Base-by-base conservation (phyloP, 768 basidiomycete species). In the Lactarius indigo region DNA sequence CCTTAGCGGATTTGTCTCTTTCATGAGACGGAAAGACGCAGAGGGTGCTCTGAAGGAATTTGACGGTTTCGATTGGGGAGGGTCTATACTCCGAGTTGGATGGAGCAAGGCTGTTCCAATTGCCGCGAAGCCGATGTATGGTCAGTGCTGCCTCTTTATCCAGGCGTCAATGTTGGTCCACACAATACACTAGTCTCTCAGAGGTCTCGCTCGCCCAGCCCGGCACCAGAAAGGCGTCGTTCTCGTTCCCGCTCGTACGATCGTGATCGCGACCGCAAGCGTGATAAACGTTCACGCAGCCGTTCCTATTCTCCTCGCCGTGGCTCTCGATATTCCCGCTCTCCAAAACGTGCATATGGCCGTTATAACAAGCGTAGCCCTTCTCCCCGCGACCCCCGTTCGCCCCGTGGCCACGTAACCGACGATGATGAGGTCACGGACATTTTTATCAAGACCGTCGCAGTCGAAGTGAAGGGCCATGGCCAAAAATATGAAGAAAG, bases 71-170 rank as follows among this genome's bases (percentile, higher is more conserved):
- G 94, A 97, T 54, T 99, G 96, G 97, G 93, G 92, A 64, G 96
- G 96, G 8, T 91, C 84, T 44, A 76, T 92, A 26, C 79, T 99
- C 5, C 83, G 93, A 17, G 93, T 96, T 6, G 94, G 94, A 17
- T 99, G 96, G 96, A 96, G 96, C 74, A 98, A 98, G 78, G 92
- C 96, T 2, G 92, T 98, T 7, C 91, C 94, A 18, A 80, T 97
- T 55, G 93, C 90, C 35, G 79, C 83, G 1, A 90, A 88, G 75
- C 82, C 88, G 68, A 82, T 88, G 81, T 98, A 92, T 79, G 87
- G 96, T 97, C 67, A 72, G 83, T 65, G 12, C 41, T 15, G 18
- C 33, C 28, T 23, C 44, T 50, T 31, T 42, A 4, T 15, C 5
- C 26, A 23, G 9, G 13, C 15, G 33, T 5, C 26, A 33, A 59